Percentiles rank a stretch among this genome's conserved stretches.
Conservation (phyloP, 2,329 filamentous ascomycete species). For the Ascochyta fabae region DNA sequence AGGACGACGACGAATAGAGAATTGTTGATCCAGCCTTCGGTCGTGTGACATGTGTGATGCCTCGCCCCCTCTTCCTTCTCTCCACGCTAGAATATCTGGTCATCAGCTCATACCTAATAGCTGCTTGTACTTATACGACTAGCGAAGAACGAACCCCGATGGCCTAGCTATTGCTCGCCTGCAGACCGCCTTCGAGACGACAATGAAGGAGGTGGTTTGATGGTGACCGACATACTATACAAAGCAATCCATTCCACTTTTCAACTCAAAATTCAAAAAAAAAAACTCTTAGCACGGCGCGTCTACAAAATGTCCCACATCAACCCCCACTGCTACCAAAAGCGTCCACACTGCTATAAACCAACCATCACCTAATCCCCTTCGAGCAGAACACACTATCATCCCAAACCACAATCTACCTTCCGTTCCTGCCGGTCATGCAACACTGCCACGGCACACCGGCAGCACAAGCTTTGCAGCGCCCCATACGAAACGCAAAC, state of each 20-base stretch:
- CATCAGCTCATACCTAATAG: slow-evolving; percentile 73
- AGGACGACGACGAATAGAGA: slow-evolving; percentile 30
- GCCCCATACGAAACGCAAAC: too few relatives aligned
- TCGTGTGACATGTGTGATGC: slow-evolving; percentile 29
- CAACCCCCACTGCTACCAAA: too few relatives aligned
- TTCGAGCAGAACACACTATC: too few relatives aligned
- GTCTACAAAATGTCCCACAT: too few relatives aligned
- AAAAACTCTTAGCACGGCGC: too few relatives aligned
- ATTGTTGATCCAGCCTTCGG: slow-evolving; percentile 35
- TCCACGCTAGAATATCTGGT: slow-evolving; percentile 85
- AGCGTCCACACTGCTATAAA: too few relatives aligned
- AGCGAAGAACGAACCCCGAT: slow-evolving; percentile 76
- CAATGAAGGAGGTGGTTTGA: slow-evolving; percentile 80
- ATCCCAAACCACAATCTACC: too few relatives aligned
- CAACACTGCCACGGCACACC: too few relatives aligned
- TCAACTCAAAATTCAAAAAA: not conserved
- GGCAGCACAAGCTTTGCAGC: too few relatives aligned
- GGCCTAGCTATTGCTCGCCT: slow-evolving; percentile 69
- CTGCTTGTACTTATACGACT: slow-evolving; percentile 89
- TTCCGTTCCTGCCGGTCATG: too few relatives aligned
- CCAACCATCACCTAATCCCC: too few relatives aligned
- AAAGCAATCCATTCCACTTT: not conserved
- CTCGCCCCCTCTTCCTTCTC: not conserved
- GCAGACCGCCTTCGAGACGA: slow-evolving; percentile 76
- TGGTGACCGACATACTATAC: slow-evolving; percentile 74